A percentile compares a stretch with the other conserved stretches of the same genome.
These are phyloP conservation scores for Tetradesmus obliquus DNA, from an alignment of 139 green algal genomes.

Conservation along the genomic window DNA sequence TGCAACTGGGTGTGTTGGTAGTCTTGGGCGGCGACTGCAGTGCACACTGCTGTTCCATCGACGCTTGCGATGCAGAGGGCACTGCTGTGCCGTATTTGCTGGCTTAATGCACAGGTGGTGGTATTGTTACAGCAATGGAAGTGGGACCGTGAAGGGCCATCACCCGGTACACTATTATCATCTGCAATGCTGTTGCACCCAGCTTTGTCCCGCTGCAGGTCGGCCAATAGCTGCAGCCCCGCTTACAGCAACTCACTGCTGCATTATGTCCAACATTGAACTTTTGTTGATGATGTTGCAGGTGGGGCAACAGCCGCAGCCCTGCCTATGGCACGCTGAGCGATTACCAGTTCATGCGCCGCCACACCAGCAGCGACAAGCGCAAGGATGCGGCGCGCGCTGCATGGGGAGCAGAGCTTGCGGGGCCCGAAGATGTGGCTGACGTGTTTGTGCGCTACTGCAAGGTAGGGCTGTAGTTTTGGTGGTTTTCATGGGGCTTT, in stretches of 20 bases:
- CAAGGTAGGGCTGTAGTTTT: slow-evolving; percentile 11
- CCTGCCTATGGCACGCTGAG: slow-evolving; percentile 73
- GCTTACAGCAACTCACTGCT: slow-evolving; percentile 39
- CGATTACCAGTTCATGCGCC: slow-evolving; percentile 79
- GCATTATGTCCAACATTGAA: background rate
- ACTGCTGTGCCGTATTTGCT: no score
- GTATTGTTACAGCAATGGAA: no score
- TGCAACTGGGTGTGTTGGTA: no score
- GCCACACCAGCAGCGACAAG: slow-evolving; percentile 69
- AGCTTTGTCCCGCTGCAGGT: slow-evolving; percentile 38
- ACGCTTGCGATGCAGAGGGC: no score
- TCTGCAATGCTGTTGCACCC: no score
- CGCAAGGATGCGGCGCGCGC: slow-evolving; percentile 60
- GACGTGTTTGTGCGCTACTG: slow-evolving; percentile 76
- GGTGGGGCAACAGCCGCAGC: slow-evolving; percentile 63
- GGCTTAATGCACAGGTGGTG: no score
- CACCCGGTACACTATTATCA: no score
- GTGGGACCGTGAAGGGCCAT: no score
- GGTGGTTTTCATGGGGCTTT: no score
- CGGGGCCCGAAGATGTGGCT: slow-evolving; percentile 66
- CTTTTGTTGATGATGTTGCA: background rate
- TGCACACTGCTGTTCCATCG: no score
- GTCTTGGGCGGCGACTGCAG: no score
- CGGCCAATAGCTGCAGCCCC: slow-evolving; percentile 62
- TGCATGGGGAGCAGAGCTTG: slow-evolving; percentile 65